Evolutionary conservation across 1,139 yeast genomes (phyloP).

Genomic region (Yamadazyma spencermartinsiae): DNA sequence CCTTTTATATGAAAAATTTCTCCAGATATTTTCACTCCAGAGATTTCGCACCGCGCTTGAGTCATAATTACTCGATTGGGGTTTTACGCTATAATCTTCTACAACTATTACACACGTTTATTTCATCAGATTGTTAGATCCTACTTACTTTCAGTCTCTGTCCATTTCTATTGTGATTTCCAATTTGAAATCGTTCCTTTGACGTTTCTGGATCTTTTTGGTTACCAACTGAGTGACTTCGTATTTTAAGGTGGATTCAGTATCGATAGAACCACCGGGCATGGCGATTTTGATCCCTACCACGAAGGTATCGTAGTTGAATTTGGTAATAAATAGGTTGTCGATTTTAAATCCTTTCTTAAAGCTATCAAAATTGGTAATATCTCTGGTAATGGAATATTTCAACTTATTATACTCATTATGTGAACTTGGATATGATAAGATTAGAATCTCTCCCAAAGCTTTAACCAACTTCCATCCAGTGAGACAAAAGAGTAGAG

Average conservation of each 20-base stretch:
- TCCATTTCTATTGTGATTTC: conserved; percentile 68
- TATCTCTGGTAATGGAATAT: conserved; percentile 32
- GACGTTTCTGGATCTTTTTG: conserved; percentile 24
- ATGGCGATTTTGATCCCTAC: conserved; percentile 55
- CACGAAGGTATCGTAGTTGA: conserved; percentile 59
- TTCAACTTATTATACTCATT: conserved; percentile 41
- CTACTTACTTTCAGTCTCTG: conserved; percentile 26
- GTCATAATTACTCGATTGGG: conserved; percentile 33
- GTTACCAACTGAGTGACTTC: conserved; percentile 53
- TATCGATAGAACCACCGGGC: conserved; percentile 72
- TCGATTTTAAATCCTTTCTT: conserved; percentile 49
- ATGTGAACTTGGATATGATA: conserved; percentile 52
- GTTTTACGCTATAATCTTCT: too few relatives aligned
- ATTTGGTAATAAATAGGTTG: conserved; percentile 56
- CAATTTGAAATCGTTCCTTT: conserved; percentile 33
- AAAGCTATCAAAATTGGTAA: conserved; percentile 50
- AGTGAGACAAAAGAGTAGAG: conserved; percentile 48
- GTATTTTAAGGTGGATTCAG: conserved; percentile 56
- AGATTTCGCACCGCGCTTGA: conserved; percentile 42
- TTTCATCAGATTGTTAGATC: too few relatives aligned
- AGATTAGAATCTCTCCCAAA: conserved; percentile 51
- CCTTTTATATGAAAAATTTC: conserved; percentile 1
- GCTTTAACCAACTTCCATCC: conserved; percentile 57
- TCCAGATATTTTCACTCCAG: not conserved
- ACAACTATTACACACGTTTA: too few relatives aligned